Evolutionary conservation across 192 early-diverging fungal species (phyloP).

Genomic region (Mortierella hygrophila): DNA sequence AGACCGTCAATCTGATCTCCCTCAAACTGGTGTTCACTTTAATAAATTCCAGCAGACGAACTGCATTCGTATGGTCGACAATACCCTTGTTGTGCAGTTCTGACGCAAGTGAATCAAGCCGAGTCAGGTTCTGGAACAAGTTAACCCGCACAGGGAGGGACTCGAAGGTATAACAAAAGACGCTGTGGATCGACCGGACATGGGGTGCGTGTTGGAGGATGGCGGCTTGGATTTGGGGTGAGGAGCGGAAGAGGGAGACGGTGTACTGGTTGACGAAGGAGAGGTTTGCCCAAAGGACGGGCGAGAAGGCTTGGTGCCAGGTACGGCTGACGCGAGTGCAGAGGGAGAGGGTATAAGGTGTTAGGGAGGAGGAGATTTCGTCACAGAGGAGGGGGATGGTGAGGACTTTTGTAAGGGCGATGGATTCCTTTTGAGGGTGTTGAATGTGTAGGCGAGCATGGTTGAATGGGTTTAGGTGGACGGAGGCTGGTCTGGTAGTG

Average conservation of each 20-base stretch:
- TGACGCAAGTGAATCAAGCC: conserved; percentile 31
- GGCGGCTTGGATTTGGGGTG: not conserved
- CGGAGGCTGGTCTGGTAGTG: not conserved
- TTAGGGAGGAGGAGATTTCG: conserved; percentile 23
- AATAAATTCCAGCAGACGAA: conserved; percentile 24
- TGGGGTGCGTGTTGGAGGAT: conserved; percentile 5
- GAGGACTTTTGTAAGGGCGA: conserved; percentile 1
- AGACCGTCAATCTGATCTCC: conserved; percentile 27
- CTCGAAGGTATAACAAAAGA: conserved; percentile 33
- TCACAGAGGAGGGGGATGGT: conserved; percentile 32
- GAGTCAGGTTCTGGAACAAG: conserved; percentile 12
- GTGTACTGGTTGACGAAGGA: conserved; percentile 12
- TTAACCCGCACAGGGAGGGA: not conserved
- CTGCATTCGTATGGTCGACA: conserved; percentile 37
- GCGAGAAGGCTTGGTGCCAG: conserved; percentile 21
- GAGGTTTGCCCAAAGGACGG: conserved; percentile 24
- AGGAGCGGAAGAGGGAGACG: conserved; percentile 25
- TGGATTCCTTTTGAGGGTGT: not conserved
- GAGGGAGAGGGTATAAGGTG: not conserved
- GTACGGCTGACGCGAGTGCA: conserved; percentile 7
- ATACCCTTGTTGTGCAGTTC: conserved; percentile 50
- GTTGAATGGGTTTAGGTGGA: not conserved
- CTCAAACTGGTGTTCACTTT: conserved; percentile 19
- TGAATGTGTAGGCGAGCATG: not conserved
- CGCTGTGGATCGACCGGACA: conserved; percentile 21